A percentile compares a stretch with the other conserved stretches of the same genome.
Evolutionary conservation across 352 stramenopile genomes (phyloP).

Genomic region (Halophytophthora polymorphica): DNA sequence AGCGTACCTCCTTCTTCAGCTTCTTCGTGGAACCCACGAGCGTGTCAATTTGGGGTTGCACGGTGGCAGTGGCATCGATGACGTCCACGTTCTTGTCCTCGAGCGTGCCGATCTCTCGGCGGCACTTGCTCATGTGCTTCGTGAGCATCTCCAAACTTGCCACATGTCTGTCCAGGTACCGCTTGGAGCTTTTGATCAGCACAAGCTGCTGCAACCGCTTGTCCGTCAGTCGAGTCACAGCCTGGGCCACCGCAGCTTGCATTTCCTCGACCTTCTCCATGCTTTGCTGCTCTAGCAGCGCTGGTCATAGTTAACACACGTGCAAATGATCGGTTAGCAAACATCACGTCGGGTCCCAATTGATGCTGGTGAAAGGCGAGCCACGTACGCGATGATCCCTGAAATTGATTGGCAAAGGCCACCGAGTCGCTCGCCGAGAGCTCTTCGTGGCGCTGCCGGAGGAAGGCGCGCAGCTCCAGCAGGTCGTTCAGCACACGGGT

Average conservation of each 20-base stretch:
- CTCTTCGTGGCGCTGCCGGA: constrained; percentile 52
- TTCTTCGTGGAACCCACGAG: constrained; percentile 56
- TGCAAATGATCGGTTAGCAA: not conserved
- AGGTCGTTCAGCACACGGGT: constrained; percentile 67
- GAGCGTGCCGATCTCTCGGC: constrained; percentile 54
- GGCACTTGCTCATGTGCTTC: constrained; percentile 70
- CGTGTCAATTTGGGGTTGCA: constrained; percentile 55
- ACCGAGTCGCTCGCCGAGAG: constrained; percentile 43
- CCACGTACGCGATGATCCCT: constrained; percentile 53
- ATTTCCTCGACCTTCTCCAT: constrained; percentile 41
- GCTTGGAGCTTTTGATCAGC: constrained; percentile 69
- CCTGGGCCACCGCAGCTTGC: constrained; percentile 32
- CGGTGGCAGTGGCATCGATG: constrained; percentile 45
- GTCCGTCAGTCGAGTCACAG: constrained; percentile 48
- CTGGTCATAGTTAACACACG: constrained; percentile 16
- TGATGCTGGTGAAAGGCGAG: not conserved
- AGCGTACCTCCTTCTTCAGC: constrained; percentile 61
- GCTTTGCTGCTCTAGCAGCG: constrained; percentile 64
- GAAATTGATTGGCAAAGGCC: constrained; percentile 73
- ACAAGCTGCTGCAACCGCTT: constrained; percentile 75
- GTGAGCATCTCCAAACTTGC: constrained; percentile 66
- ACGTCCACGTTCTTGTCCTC: constrained; percentile 77
- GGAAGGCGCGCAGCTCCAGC: constrained; percentile 66
- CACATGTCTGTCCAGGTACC: constrained; percentile 72
- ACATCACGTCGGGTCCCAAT: not conserved